phyloP scores from a whole-genome alignment of 2,329 filamentous ascomycete genomes.

The Fonsecaea nubica region DNA sequence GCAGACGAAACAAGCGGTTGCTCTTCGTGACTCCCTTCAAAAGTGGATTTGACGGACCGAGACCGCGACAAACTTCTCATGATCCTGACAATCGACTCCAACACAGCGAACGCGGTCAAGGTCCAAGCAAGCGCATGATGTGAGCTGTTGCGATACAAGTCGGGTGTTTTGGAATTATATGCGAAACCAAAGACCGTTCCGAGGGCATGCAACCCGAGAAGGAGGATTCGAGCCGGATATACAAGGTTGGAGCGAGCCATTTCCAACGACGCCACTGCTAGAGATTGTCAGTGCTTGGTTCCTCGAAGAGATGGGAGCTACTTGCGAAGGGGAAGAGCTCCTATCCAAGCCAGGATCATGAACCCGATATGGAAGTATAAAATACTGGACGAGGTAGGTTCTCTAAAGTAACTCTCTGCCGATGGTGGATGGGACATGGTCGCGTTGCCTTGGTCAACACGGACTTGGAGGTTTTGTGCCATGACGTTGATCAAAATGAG shows the following conservation, averaged over 20 bases:
- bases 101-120: constrained; percentile 15
- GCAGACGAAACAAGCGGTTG: constrained; percentile 19
- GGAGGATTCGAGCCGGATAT: neutral
- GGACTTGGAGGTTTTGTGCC: neutral
- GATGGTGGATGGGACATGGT: neutral
- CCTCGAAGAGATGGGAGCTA: neutral
- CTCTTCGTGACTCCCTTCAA: constrained; percentile 9
- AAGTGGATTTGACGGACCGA: neutral
- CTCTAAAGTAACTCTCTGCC: neutral
- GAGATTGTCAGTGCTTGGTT: neutral
- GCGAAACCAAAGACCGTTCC: constrained; percentile 21
- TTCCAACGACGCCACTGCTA: neutral
- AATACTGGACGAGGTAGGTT: neutral
- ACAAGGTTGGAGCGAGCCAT: neutral
- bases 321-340: neutral
- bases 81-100: constrained; percentile 8
- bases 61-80: constrained; percentile 10
- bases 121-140: constrained; percentile 15
- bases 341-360: neutral
- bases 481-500: neutral
- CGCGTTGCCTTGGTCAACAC: neutral
- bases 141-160: constrained; percentile 21
- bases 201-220: constrained; percentile 17
- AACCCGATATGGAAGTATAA: neutral
- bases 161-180: constrained; percentile 24